Base-by-base conservation (phyloP, 106 monocot genomes). In the Acorus calamus region DNA sequence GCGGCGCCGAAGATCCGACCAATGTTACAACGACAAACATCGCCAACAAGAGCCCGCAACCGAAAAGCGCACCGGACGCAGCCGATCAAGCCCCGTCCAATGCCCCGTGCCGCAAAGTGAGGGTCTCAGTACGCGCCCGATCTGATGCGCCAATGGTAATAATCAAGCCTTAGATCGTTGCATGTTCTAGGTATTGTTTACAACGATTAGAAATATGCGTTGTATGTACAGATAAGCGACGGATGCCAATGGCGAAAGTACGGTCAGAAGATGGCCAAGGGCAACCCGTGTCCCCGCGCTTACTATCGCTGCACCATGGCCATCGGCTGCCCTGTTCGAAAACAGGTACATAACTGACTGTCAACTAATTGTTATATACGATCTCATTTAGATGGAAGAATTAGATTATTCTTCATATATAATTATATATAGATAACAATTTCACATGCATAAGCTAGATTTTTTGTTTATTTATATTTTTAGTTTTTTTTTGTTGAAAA, bases 171-270 rank as follows among this genome's bases (percentile, higher is more conserved):
- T 28, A 28, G 28, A 28, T n/a, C n/a, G n/a, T n/a, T n/a, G n/a
- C n/a, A n/a, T 28, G 28, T 28, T 28, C 1, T 28, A 28, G 28
- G 28, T 28, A 28, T 28, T 28, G 28, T 28, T 28, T 0, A 14
- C 4, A 2, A 11, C 44, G 44, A 2, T 54, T 3, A 48, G 7
- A 52, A 11, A n/a, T n/a, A n/a, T n/a, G n/a, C n/a, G n/a, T n/a
- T n/a, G 5, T 42, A 54, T 43, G 8, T 63, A 4, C 62, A 88
- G 88, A 88, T 88, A 6, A 73, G 63, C n/a, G 84, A 88, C 58
- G 88, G 88, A 56, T 88, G 84, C 62, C 88, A 88, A 42, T 88
- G 88, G 84, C 80, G 88, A 56, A 84, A 88, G 60, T 88, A 88
- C 49, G 84, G 88, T 7, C 88, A 88, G 73, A 88, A 88, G 78